Base-by-base conservation (phyloP, 2,329 filamentous ascomycete species). In the Dryadomyces sulphureus region DNA sequence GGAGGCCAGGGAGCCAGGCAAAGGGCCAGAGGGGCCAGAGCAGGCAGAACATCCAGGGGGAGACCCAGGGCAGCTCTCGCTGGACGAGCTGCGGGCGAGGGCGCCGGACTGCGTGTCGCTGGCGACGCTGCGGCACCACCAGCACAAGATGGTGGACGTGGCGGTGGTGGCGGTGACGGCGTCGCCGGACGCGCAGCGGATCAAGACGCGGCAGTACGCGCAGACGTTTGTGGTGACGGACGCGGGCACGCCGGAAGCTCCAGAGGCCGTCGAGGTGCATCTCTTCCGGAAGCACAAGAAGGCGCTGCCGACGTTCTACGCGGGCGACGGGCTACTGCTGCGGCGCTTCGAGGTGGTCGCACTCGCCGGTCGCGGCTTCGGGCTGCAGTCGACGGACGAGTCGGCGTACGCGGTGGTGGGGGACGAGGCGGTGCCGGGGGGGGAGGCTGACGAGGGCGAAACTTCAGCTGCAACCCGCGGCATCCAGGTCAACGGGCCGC, bases 321-420 rank as follows among this genome's bases (percentile, higher is more conserved):
- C 64, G 5, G 77, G 77, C 6, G 76, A 81, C 53, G 67, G 73
- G 2, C 64, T 81, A 27, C 63, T 81, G 27, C 66, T 81, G 35
- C 68, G 73, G 21, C 65, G 68, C 41, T 75, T 81, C 51, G 65
- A 66, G 24, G 70, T 78, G 14, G 63, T 69, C 38, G 64, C 74
- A 3, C 59, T 79, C 43, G 69, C 70, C 48, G 65, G 65, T 40
- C 70, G 70, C 45, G 75, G 71, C 2, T 78, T 74, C 50, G 75
- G 73, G 0, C 60, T 80, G 43, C 62, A 67, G 41, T 68, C 67
- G n/a, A 66, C 64, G n/a, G 71, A 73, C 39, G 64, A 62, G 30
- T 79, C 74, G 16, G 70, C 72, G 45, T 81, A 78, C 73, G 77
- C 73, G 2, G 73, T 76, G 50, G 73, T 77, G 52, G 59, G 43